Evolutionary conservation across 345 rosid species (phyloP).

Genomic region (Odontarrhena argentea): DNA sequence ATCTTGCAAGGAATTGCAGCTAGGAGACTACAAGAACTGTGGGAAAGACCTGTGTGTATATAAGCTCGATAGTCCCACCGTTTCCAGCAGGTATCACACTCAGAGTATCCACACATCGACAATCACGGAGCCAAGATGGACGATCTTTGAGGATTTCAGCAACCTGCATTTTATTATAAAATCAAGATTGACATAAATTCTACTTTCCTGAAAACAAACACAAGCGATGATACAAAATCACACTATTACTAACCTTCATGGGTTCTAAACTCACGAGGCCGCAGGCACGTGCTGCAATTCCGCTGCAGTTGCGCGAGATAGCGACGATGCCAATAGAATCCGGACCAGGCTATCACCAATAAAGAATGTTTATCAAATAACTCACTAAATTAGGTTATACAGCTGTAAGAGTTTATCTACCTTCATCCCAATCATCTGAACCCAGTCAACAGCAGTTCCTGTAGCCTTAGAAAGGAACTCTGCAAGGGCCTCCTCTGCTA

Average conservation of each 20-base stretch:
- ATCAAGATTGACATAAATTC: constrained; percentile 4
- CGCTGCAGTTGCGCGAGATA: constrained; percentile 95
- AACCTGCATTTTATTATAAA: constrained; percentile 46
- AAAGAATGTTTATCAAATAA: constrained; percentile 13
- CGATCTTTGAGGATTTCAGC: constrained; percentile 99
- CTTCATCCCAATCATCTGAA: constrained; percentile 99
- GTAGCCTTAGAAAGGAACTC: constrained; percentile 74
- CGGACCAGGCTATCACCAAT: constrained; percentile 89
- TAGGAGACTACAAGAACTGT: constrained; percentile 9
- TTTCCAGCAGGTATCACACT: constrained; percentile 81
- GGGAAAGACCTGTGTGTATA: constrained; percentile 75
- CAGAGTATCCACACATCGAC: constrained; percentile 74
- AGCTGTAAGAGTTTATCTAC: constrained; percentile 36
- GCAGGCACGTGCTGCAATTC: constrained; percentile 99
- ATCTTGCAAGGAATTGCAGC: background rate
- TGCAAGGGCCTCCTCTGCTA: constrained; percentile 91
- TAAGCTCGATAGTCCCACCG: constrained; percentile 86
- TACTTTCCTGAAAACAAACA: background rate
- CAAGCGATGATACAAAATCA: background rate
- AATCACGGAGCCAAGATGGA: constrained; percentile 91
- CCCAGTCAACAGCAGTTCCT: constrained; percentile 99
- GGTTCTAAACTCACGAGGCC: constrained; percentile 99
- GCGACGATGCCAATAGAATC: constrained; percentile 99
- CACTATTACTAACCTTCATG: constrained; percentile 60
- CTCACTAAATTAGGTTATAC: background rate